Evolutionary conservation across 1,284 basidiomycete genomes (phyloP).

Genomic region (Fomitopsis schrenkii): DNA sequence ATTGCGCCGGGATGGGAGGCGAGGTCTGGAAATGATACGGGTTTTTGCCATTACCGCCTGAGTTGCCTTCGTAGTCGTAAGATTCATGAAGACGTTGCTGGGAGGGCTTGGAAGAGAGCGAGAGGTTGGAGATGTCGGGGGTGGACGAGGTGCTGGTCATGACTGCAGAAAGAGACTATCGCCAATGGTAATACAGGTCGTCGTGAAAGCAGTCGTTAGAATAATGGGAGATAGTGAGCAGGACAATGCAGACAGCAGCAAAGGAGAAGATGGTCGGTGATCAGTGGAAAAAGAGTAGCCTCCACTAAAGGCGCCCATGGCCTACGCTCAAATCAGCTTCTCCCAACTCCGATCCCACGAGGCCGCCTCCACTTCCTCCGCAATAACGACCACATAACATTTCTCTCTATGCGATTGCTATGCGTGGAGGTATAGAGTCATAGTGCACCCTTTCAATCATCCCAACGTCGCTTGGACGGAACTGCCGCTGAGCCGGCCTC

Average conservation of each 20-base stretch:
- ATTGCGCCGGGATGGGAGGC: slow-evolving; percentile 59
- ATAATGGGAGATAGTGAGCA: slow-evolving; percentile 19
- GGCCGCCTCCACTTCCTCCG: neutral
- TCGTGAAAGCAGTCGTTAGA: slow-evolving; percentile 22
- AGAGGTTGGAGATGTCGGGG: slow-evolving; percentile 72
- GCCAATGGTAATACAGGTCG: slow-evolving; percentile 17
- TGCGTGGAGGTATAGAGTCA: neutral
- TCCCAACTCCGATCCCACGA: slow-evolving; percentile 1
- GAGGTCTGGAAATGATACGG: slow-evolving; percentile 70
- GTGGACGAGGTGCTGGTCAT: slow-evolving; percentile 70
- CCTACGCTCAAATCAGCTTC: neutral
- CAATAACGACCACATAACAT: no score
- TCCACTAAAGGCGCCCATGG: slow-evolving; percentile 10
- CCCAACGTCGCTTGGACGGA: neutral
- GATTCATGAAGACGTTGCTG: slow-evolving; percentile 77
- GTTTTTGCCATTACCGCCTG: slow-evolving; percentile 43
- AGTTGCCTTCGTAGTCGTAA: slow-evolving; percentile 75
- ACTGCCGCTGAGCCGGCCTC: neutral
- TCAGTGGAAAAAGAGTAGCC: slow-evolving; percentile 19
- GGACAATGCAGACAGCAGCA: slow-evolving; percentile 18
- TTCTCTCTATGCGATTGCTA: neutral
- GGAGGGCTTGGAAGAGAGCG: slow-evolving; percentile 56
- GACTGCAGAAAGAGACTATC: slow-evolving; percentile 29
- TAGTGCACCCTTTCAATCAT: neutral
- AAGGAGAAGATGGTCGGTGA: slow-evolving; percentile 20